Conservation (phyloP, 805 yeast genomes). For the Priceomyces castillae region DNA sequence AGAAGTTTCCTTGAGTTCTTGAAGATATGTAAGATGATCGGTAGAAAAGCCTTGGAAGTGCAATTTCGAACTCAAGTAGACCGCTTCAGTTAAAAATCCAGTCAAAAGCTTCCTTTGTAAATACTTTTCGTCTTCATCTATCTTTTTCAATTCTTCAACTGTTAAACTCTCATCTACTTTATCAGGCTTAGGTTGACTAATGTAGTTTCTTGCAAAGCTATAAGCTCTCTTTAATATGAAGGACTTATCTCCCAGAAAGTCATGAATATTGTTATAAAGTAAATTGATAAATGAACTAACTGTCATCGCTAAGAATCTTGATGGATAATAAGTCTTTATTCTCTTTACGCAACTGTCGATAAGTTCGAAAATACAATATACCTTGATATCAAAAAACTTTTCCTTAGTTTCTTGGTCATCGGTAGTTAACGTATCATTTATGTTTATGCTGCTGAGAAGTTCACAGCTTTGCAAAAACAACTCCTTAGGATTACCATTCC, state of each 20-base stretch:
- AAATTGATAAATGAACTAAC: slow-evolving; percentile 57
- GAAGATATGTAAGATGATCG: slow-evolving; percentile 22
- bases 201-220: slow-evolving; percentile 53
- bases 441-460: slow-evolving; percentile 42
- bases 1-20: slow-evolving; percentile 9
- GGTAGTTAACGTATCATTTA: slow-evolving; percentile 13
- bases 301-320: slow-evolving; percentile 72
- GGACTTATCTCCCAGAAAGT: slow-evolving; percentile 20
- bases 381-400: slow-evolving; percentile 49
- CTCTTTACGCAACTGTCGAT: slow-evolving; percentile 55
- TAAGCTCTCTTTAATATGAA: slow-evolving; percentile 58
- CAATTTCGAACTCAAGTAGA: slow-evolving; percentile 32
- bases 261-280: slow-evolving; percentile 36
- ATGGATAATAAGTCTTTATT: slow-evolving; percentile 71
- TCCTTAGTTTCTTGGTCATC: slow-evolving; percentile 14
- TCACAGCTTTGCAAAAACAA: slow-evolving; percentile 71
- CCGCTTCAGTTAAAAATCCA: slow-evolving; percentile 54
- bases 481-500: slow-evolving; percentile 78
- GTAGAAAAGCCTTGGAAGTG: slow-evolving; percentile 21
- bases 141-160: slow-evolving; percentile 36
- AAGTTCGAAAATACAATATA: slow-evolving; percentile 67
- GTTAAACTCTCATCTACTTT: slow-evolving; percentile 39
- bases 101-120: slow-evolving; percentile 66
- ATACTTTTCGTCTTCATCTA: slow-evolving; percentile 54
- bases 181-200: slow-evolving; percentile 37